Evolutionary conservation across 2,329 filamentous ascomycete species (phyloP).

Genomic region (Hymenoscyphus albidus): DNA sequence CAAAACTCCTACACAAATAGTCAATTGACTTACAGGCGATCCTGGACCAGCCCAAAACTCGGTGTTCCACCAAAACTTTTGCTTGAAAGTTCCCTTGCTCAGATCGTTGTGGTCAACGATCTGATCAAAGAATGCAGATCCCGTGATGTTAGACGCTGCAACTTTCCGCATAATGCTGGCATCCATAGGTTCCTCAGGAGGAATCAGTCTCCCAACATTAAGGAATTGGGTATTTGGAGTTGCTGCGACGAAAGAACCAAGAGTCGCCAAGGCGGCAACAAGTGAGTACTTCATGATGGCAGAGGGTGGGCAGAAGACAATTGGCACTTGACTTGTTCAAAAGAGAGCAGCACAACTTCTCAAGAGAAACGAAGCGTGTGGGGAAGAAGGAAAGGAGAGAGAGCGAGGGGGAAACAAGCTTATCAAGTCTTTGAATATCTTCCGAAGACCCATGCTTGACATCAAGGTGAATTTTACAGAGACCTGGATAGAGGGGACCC

Average conservation of each 20-base stretch:
- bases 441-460: slow-evolving; percentile 8
- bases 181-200: slow-evolving; percentile 26
- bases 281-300: slow-evolving; percentile 29
- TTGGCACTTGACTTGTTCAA: neutral
- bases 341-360: slow-evolving; percentile 1
- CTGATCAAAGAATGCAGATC: slow-evolving; percentile 39
- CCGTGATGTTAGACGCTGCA: slow-evolving; percentile 20
- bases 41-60: slow-evolving; percentile 51
- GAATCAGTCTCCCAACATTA: slow-evolving; percentile 24
- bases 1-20: neutral
- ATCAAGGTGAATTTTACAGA: neutral
- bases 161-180: slow-evolving; percentile 10
- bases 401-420: slow-evolving; percentile 3
- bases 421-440: slow-evolving; percentile 8
- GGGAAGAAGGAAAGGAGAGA: neutral
- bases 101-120: slow-evolving; percentile 56
- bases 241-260: slow-evolving; percentile 17
- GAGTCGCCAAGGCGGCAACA: slow-evolving; percentile 22
- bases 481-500: neutral
- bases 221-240: slow-evolving; percentile 21
- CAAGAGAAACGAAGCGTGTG: neutral
- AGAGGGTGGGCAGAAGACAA: slow-evolving; percentile 3
- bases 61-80: slow-evolving; percentile 51
- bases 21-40: slow-evolving; percentile 43
- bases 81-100: slow-evolving; percentile 50